Base-by-base conservation (phyloP, 257 asterid species). In the Nicotiana knightiana region DNA sequence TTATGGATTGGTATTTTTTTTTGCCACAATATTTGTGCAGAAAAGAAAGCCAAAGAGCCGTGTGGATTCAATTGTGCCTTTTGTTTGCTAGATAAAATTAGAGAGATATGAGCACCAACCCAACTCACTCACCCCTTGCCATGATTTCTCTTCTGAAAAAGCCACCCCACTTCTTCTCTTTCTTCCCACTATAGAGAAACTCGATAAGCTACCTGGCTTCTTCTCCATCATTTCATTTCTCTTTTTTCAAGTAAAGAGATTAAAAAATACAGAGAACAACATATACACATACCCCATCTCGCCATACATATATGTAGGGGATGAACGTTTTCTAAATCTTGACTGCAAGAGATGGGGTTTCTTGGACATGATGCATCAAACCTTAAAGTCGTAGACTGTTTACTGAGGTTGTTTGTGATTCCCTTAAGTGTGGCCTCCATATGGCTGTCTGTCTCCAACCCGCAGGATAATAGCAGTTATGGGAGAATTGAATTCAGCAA, bases 401-500 rank as follows among this genome's bases (percentile, higher is more conserved):
- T 87, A 0, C 87, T 96, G 18, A 93, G 99, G 85, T 53, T 94
- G 83, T 78, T 89, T 16, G 86, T 90, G 1, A 82, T 93, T 63
- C 98, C 99, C 4, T 87, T 96, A 76, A 90, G 85, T 85, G 82
- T 91, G 73, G 98, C 96, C 11, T 87, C 98, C 35, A 82, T 96
- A 9, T 93, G 97, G 97, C 83, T 96, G 64, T 81, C 93, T 67
- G 85, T 93, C 46, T 85, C 84, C 75, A 87, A 80, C 79, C 81
- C 87, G 35, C 87, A 94, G 75, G 90, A 87, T 35, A 91, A 89
- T 65, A 61, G 79, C 67, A 86, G 67, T 78, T 96, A 90, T 81
- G 99, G 98, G 16, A 85, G 85, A 70, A 17, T 96, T 84, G 90
- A 85, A 85, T 92, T 89, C 87, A 86, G 89, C 70, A 67, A 91